Base-by-base conservation (phyloP, 306 rosid species). In the Pachyrhizus erosus region DNA sequence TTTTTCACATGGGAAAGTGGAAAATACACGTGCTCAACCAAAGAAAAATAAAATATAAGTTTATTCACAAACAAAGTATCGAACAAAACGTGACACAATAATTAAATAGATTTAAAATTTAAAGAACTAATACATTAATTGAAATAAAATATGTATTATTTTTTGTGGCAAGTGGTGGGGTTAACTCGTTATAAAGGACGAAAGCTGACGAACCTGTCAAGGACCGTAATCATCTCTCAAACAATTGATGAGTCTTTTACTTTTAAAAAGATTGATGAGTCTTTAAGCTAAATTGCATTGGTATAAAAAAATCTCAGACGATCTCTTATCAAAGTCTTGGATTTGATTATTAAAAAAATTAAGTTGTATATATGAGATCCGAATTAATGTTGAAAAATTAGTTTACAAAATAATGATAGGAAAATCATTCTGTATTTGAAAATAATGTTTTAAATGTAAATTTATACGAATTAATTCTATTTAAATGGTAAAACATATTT, bases 41-140 rank as follows among this genome's bases (percentile, higher is more conserved):
- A 0, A 21, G 11, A 18, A 31, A 65, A 17, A 31, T n/a, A 48
- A 34, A 29, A 61, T 12, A 74, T 58, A 82, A 52, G 72, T 73
- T 84, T 75, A 58, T 78, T 65, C 52, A n/a, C 77, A 33, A 26
- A 82, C 10, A 58, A 72, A 67, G 83, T 64, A 48, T 82, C 74
- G 75, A 76, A 68, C 85, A 89, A 86, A 86, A 89, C 88, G 88
- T 89, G 92, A 37, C 55, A 45, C 70, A 79, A 80, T 81, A 77
- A 72, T 80, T 52, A 86, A 57, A 11, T 27, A 0, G 3, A 12
- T 18, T 12, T 9, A 8, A 55, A 55, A 52, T 0, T 20, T 8
- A 18, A 52, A 23, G 0, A 31, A 5, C 2, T 10, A 17, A 31
- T 13, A 17, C 43, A 39, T 2, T 73, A 66, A 23, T 67, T 72